A percentile compares a stretch with the other conserved stretches of the same genome.
phyloP scores from a whole-genome alignment of 2,329 filamentous ascomycete genomes.

The Botryotinia narcissicola region DNA sequence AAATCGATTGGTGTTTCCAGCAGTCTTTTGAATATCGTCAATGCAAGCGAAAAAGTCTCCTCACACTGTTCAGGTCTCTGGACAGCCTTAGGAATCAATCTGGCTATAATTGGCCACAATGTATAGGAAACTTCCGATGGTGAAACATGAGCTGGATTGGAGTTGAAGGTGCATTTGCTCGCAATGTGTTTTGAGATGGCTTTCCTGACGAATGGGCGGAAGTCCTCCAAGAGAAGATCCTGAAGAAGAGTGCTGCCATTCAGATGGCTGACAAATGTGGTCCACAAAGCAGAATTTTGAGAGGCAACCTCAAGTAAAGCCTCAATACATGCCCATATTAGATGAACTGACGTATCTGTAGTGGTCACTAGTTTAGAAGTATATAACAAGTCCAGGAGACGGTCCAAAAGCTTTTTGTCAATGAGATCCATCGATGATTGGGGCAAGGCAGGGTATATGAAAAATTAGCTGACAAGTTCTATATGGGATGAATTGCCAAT shows the following conservation, averaged over 20 bases:
- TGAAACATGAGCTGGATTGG: conserved; percentile 35
- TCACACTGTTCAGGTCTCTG: conserved; percentile 34
- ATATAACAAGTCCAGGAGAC: conserved; percentile 37
- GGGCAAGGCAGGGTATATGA: conserved; percentile 41
- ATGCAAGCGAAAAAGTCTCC: conserved; percentile 42
- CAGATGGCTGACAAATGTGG: conserved; percentile 41
- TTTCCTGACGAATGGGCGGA: conserved; percentile 37
- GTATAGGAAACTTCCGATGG: conserved; percentile 44
- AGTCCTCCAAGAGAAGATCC: conserved; percentile 46
- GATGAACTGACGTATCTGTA: conserved; percentile 34
- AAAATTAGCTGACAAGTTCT: conserved; percentile 31
- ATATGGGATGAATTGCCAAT: conserved; percentile 22
- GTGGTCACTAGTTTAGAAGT: conserved; percentile 26
- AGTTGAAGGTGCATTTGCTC: conserved; percentile 35
- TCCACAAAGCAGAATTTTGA: conserved; percentile 47
- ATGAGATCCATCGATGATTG: conserved; percentile 39
- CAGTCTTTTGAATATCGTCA: conserved; percentile 44
- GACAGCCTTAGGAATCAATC: conserved; percentile 32
- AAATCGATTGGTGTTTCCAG: conserved; percentile 35
- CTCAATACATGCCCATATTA: conserved; percentile 47
- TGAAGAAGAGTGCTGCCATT: conserved; percentile 42
- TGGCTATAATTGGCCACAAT: conserved; percentile 46
- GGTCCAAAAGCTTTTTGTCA: conserved; percentile 36
- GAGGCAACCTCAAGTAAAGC: conserved; percentile 49
- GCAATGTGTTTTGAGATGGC: conserved; percentile 35